Evolutionary conservation across 129 eudicot species (phyloP).

Genomic region (Flaveria bidentis): DNA sequence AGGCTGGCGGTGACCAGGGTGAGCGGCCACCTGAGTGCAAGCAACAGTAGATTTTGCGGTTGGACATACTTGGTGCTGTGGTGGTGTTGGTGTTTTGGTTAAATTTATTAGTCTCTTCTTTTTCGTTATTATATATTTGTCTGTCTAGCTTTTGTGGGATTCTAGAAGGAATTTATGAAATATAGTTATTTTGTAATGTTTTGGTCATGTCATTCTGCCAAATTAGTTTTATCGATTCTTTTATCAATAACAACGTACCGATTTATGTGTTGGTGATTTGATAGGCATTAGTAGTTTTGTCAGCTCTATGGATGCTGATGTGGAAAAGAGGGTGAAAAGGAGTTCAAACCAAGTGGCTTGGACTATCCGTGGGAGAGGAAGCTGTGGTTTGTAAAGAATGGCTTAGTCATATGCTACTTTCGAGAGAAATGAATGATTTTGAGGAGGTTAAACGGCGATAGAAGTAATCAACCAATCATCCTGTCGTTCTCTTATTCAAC

Average conservation of each 20-base stretch:
- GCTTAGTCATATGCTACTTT: no score
- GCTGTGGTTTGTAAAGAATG: no score
- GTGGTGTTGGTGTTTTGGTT: slow-evolving; percentile 5
- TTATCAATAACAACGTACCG: slow-evolving; percentile 36
- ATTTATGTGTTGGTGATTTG: neutral
- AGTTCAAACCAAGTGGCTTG: no score
- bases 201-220: slow-evolving; percentile 5
- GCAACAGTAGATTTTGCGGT: slow-evolving; percentile 49
- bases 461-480: no score
- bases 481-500: no score
- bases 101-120: slow-evolving; percentile 20
- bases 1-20: slow-evolving; percentile 53
- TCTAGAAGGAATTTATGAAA: slow-evolving; percentile 12
- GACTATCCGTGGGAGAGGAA: no score
- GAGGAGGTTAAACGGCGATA: no score
- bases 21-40: slow-evolving; percentile 77
- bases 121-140: slow-evolving; percentile 12
- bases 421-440: no score
- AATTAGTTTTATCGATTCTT: slow-evolving; percentile 16
- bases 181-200: slow-evolving; percentile 12
- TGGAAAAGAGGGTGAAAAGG: no score
- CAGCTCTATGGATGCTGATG: no score
- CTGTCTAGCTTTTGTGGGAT: slow-evolving; percentile 8
- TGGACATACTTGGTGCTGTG: neutral
- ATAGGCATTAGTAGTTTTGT: neutral